Evolutionary conservation across 768 basidiomycete genomes (phyloP), one percentile per base, ranked within the genome.

Genomic region (Tephrocybe sp.): DNA sequence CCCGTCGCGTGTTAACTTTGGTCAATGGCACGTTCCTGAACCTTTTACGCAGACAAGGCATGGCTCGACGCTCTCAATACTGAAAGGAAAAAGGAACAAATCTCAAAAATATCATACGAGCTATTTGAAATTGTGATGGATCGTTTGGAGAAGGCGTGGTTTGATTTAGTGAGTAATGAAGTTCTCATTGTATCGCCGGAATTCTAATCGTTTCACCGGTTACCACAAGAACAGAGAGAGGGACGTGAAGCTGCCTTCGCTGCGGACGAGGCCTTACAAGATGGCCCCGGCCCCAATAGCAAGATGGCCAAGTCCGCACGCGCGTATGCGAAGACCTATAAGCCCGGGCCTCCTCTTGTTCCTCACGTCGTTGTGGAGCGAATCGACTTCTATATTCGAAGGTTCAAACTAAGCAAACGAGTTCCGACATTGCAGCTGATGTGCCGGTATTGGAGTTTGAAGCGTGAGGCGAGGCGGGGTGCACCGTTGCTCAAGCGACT

Each of bases 81-180:
- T n/a, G n/a, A n/a, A n/a, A n/a, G n/a, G n/a, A n/a, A n/a, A n/a
- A n/a, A n/a, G n/a, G n/a, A n/a, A n/a, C n/a, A n/a, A n/a, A n/a
- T n/a, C n/a, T n/a, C n/a, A n/a, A n/a, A 69, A 11, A 82, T 98
- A 40, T 71, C 88, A 0, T 89, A 87, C 64, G 96, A 98, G 64
- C 74, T 83, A 1, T 98, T 99, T 53, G 97, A 98, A 72, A 85
- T 98, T 51, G 81, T 98, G 56, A 95, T 99, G 90, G 97, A 99
- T 69, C 83, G 92, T 51, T 68, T 99, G 57, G 97, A 99, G 75
- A 99, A 99, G 73, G 97, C 98, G 66, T 99, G 94, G 91, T 99
- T 98, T 62, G 90, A 95, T 63, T 69, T 99, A 70, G 95, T 96
- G 59, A 55, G 83, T 62, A 6, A 47, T 30, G n/a, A 36, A n/a